Evolutionary conservation across 345 rosid species (phyloP).

Genomic region (Salix purpurea): DNA sequence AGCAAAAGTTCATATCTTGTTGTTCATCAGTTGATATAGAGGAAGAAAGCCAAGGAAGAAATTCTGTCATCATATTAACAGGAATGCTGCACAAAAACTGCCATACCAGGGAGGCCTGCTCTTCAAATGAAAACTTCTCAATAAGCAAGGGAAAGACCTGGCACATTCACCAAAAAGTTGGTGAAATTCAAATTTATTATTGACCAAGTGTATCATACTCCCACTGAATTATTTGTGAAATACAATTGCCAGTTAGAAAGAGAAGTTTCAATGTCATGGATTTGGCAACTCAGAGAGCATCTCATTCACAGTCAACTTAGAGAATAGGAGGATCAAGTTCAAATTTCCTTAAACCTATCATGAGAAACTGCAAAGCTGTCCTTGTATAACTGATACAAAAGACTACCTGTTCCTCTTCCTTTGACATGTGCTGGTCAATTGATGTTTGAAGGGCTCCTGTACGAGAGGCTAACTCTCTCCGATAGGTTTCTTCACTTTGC

Average conservation of each 20-base stretch:
- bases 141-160: slow-evolving; percentile 77
- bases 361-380: not conserved
- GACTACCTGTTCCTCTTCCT: slow-evolving; percentile 88
- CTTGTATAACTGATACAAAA: not conserved
- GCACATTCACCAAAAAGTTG: slow-evolving; percentile 12
- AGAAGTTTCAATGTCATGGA: not conserved
- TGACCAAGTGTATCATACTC: slow-evolving; percentile 1
- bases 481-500: slow-evolving; percentile 49
- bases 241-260: not conserved
- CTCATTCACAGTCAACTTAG: not conserved
- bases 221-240: not conserved
- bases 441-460: slow-evolving; percentile 84
- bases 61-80: slow-evolving; percentile 64
- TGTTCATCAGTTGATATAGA: slow-evolving; percentile 65
- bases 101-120: slow-evolving; percentile 82
- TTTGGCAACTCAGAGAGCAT: slow-evolving; percentile 4
- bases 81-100: slow-evolving; percentile 88
- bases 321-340: not conserved
- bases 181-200: slow-evolving; percentile 15
- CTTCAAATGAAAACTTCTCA: slow-evolving; percentile 64
- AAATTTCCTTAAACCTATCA: not conserved
- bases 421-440: slow-evolving; percentile 81
- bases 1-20: slow-evolving; percentile 52
- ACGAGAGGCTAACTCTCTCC: slow-evolving; percentile 73
- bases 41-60: slow-evolving; percentile 82